Base-by-base conservation (phyloP, 1,284 basidiomycete species). In the Apiotrichum mycotoxinovorans region DNA sequence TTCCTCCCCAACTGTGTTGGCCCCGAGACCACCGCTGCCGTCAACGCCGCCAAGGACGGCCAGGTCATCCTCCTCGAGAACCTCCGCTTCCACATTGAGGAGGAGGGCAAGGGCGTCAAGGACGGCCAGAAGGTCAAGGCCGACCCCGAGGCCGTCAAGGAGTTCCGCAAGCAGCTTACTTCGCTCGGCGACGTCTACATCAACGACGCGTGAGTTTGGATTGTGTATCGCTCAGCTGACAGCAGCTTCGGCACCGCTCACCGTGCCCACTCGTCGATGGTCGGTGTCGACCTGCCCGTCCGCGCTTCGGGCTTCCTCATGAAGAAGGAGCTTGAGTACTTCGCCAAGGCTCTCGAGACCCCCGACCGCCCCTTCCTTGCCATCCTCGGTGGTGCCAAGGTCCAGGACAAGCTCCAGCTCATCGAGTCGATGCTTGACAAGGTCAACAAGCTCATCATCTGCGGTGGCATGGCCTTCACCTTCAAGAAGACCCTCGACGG, bases 391-490 rank as follows among this genome's bases (percentile, higher is more conserved):
- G 95, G 95, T 76, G 95, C 95, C 58, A 98, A 98, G 82, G 92
- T 98, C 50, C 95, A 93, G 35, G 95, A 98, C 81, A 98, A 98
- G 83, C 97, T 98, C 70, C 91, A 94, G 78, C 83, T 98, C 60
- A 98, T 98, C 74, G 95, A 98, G 73, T 97, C 97, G 82, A 90
- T 98, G 89, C 84, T 98, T 64, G 94, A 98, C 82, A 96, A 98
- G 85, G 93, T 98, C 79, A 83, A 98, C 81, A 90, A 88, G 52
- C 81, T 98, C 66, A 98, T 98, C 79, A 91, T 98, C 69, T 91
- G 91, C 69, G 96, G 96, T 74, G 95, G 95, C 47, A 98, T 98
- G 95, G 91, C 92, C 48, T 98, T 97, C 80, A 98, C 95, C 61
- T 98, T 98, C 84, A 95, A 96, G 81, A 98, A 98, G 83, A 89